Evolutionary conservation across 352 stramenopile species (phyloP).

Genomic region (Phytophthora megakarya): DNA sequence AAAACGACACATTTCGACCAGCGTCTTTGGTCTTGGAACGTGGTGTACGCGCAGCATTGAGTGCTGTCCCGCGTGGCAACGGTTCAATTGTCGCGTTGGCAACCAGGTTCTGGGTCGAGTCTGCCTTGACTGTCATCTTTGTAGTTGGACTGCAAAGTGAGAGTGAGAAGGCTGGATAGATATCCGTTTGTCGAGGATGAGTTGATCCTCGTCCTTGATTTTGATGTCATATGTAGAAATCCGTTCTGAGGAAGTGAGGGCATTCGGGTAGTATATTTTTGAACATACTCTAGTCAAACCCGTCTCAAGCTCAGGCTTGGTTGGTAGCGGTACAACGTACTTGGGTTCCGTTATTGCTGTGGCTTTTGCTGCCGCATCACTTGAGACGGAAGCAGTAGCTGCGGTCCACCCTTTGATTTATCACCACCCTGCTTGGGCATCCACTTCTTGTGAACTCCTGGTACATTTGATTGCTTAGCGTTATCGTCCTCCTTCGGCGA

Average conservation of each 20-base stretch:
- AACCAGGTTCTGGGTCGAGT: background rate
- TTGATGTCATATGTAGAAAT: constrained; percentile 14
- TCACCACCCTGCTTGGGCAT: constrained; percentile 35
- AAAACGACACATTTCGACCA: background rate
- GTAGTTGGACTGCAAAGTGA: constrained; percentile 5
- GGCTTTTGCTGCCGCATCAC: constrained; percentile 57
- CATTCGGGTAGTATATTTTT: constrained; percentile 38
- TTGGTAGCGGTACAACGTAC: background rate
- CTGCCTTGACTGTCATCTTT: constrained; percentile 25
- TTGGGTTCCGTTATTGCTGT: constrained; percentile 23
- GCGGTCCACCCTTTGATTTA: constrained; percentile 26
- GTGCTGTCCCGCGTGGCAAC: constrained; percentile 53
- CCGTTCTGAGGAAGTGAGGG: constrained; percentile 31
- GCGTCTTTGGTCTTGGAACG: constrained; percentile 19
- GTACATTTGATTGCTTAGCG: constrained; percentile 6
- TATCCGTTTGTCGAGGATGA: background rate
- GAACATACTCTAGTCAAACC: constrained; percentile 34
- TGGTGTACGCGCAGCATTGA: constrained; percentile 53
- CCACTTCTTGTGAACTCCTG: constrained; percentile 36
- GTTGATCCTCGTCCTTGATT: constrained; percentile 21
- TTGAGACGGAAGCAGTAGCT: constrained; percentile 57
- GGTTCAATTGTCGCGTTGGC: constrained; percentile 19
- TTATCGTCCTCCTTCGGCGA: constrained; percentile 5
- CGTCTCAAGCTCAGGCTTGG: constrained; percentile 19
- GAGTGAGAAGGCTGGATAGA: constrained; percentile 5